Evolutionary conservation across 495 filamentous ascomycete genomes (phyloP), one percentile per base, ranked within the genome.

Genomic region (Aspergillus cavernicola): DNA sequence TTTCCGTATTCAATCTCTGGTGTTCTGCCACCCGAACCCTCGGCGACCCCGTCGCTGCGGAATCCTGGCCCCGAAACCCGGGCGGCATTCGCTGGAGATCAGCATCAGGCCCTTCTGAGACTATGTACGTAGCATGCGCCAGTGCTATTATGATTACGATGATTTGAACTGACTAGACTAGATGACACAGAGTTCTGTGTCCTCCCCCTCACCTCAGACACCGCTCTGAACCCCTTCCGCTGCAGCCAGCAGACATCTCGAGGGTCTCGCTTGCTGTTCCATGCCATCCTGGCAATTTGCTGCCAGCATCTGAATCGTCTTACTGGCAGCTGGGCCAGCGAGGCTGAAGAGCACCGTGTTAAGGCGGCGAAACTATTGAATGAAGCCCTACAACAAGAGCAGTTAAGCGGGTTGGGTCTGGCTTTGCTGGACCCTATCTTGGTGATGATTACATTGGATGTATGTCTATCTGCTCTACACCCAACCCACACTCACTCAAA

Each of bases 151-250:
- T n/a, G n/a, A n/a, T n/a, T n/a, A n/a, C n/a, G n/a, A n/a, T n/a
- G n/a, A n/a, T n/a, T n/a, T n/a, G n/a, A n/a, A n/a, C n/a, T n/a
- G n/a, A n/a, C n/a, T n/a, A n/a, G n/a, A n/a, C n/a, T n/a, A 62
- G 59, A 62, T 41, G 52, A 62, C 47, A 44, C 50, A 15, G 58
- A 61, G 26, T 58, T 54, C 35, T 61, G 58, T n/a, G 55, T 61
- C 3, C 46, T 58, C 8, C 58, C 58, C 26, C 19, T 61, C n/a
- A 61, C 58, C 23, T 49, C 37, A 2, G 58, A 58, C 29, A 43
- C 41, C 4, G 16, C 45, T 2, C n/a, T 55, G 13, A 61, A 61
- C 31, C 58, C 58, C 3, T 62, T 58, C 16, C 58, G 58, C 18
- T 56, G 38, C 23, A 41, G 29, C 13, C 41, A 18, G 6, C 49